Evolutionary conservation across 2,329 filamentous ascomycete species (phyloP), one percentile per base, ranked within the genome.

Genomic region (Blastomyces parvus): DNA sequence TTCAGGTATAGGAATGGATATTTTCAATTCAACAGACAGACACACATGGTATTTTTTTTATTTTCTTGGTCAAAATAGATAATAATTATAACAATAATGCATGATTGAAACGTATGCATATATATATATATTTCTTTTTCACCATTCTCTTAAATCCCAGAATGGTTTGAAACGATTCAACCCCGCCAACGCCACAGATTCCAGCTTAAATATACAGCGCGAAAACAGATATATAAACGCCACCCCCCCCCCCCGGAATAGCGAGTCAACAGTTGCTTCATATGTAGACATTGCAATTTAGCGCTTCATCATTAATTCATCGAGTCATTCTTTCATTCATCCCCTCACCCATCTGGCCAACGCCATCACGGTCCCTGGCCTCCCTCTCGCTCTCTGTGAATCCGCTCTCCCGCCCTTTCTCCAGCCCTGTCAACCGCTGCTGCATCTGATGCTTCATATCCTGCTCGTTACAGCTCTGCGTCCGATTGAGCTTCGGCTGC

Each of bases 361-460:
- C 53, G 2, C 30, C 19, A n/a, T 56, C 25, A 33, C 50, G 2
- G n/a, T 55, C 25, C n/a, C n/a, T n/a, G n/a, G n/a, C 25, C 0
- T 33, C 79, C 81, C 19, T 40, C 66, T 80, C 77, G 8, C 82
- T 82, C 65, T 86, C 79, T 0, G 85, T 84, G 62, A 87, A 88
- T 0, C 85, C 85, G 0, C 71, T 80, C 72, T 76, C 77, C 62
- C 79, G 76, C 57, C 83, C 80, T 69, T 81, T 69, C 66, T 59
- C 57, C 55, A 67, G 52, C 42, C 65, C 63, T 42, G 73, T 64
- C 63, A 74, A 62, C 64, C 69, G 77, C 44, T 78, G 75, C 67
- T 85, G 79, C 5, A 76, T 76, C 57, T 83, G 61, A 70, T 85
- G 82, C 72, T 88, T 86, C 59, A 84, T 80, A 73, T 88, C 86